Evolutionary conservation across 176 grass and related monocot species (phyloP).

Genomic region (Chloris gayana): DNA sequence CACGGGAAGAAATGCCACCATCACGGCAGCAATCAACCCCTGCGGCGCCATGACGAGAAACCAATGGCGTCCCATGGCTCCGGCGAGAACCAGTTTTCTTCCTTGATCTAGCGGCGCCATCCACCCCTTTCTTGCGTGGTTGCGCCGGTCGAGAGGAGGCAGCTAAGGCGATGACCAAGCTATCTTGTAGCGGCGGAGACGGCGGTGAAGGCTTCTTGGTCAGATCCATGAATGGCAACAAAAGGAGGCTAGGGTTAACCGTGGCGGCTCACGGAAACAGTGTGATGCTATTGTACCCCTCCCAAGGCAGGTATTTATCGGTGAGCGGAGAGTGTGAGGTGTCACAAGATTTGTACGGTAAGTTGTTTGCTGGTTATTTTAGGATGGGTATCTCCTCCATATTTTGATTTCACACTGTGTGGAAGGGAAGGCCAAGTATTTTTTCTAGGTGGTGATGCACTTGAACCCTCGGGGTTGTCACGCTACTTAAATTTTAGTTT

Average conservation of each 20-base stretch:
- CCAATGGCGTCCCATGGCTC: neutral
- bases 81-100: neutral
- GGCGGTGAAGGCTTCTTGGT: neutral
- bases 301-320: neutral
- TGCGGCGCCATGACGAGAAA: no score
- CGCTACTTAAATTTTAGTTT: no score
- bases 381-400: neutral
- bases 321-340: neutral
- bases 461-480: no score
- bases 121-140: neutral
- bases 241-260: neutral
- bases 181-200: neutral
- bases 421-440: no score
- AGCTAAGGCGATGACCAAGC: no score
- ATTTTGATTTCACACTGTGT: neutral
- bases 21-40: neutral
- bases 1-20: neutral
- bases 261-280: neutral
- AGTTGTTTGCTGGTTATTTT: neutral
- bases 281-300: neutral
- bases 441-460: no score
- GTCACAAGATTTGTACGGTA: neutral
- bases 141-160: fast-evolving
- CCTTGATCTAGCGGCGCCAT: fast-evolving
- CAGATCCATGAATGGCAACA: neutral